Conservation (phyloP, 2,329 filamentous ascomycete genomes). For the Botrytis hyacinthi region DNA sequence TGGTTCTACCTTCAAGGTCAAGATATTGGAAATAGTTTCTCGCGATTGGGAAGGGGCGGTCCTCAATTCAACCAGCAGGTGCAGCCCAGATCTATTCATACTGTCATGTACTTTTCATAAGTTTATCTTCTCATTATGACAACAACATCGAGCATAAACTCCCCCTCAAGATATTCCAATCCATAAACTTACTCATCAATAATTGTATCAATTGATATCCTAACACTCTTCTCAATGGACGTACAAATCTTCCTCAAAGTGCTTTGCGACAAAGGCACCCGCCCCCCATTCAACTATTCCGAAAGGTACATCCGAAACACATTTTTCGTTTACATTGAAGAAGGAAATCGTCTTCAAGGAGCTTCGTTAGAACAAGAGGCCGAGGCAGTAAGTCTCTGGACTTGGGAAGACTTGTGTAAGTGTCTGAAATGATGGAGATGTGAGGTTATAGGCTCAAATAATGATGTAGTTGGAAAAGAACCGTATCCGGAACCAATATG, state of each 20-base stretch:
- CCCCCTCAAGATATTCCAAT: neutral
- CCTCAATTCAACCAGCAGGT: neutral
- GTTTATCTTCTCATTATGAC: neutral
- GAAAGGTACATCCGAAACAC: neutral
- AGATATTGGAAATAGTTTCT: neutral
- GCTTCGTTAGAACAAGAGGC: neutral
- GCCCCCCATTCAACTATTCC: neutral
- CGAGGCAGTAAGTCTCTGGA: neutral
- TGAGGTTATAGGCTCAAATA: neutral
- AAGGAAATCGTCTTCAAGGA: neutral
- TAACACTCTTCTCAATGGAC: neutral
- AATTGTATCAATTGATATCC: neutral
- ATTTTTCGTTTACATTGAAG: neutral
- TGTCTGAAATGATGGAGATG: neutral
- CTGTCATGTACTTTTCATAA: neutral
- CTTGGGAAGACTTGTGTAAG: neutral
- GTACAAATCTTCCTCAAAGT: neutral
- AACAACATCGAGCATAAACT: neutral
- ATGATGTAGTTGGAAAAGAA: neutral
- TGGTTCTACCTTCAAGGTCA: neutral
- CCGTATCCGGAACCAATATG: neutral
- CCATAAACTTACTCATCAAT: neutral
- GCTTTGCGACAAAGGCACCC: neutral
- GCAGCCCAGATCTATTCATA: neutral
- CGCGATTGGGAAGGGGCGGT: neutral